A percentile compares a stretch with the other conserved stretches of the same genome.
phyloP scores from a whole-genome alignment of 2,329 filamentous ascomycete genomes.

The Trichoderma cornu-damae region DNA sequence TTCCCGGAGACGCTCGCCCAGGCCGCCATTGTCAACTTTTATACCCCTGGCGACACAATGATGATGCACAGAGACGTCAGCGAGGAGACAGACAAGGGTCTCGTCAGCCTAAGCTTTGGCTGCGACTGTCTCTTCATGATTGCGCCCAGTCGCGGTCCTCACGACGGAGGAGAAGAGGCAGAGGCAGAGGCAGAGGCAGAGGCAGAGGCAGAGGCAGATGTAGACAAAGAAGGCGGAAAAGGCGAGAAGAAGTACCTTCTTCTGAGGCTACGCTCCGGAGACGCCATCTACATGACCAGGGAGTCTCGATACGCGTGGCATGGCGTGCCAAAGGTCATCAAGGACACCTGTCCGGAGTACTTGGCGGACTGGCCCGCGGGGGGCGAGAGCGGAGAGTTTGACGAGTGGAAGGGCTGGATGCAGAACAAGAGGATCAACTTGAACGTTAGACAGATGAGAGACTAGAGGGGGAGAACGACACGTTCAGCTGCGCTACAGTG shows the following conservation, averaged over 20 bases:
- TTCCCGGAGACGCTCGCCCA: conserved; percentile 77
- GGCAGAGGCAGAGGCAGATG: conserved; percentile 19
- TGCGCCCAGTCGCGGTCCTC: conserved; percentile 48
- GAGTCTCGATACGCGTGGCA: conserved; percentile 88
- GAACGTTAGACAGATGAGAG: conserved; percentile 85
- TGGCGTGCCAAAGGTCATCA: conserved; percentile 81
- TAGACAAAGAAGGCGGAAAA: conserved; percentile 24
- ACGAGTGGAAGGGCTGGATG: conserved; percentile 84
- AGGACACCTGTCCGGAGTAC: conserved; percentile 70
- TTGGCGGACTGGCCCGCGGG: conserved; percentile 68
- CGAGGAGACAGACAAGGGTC: conserved; percentile 69
- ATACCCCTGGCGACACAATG: conserved; percentile 83
- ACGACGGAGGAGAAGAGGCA: conserved; percentile 7
- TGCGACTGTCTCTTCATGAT: conserved; percentile 89
- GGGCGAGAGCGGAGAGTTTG: conserved; percentile 46
- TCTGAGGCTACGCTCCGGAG: conserved; percentile 72
- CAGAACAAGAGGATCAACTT: conserved; percentile 79
- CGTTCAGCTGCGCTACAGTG: too few relatives aligned
- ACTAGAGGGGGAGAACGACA: conserved; percentile 30
- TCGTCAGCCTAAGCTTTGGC: conserved; percentile 82
- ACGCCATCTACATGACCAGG: conserved; percentile 84
- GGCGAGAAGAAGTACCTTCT: conserved; percentile 47
- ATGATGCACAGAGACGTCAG: conserved; percentile 93
- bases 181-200: conserved; percentile 20
- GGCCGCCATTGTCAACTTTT: conserved; percentile 91